These are phyloP conservation scores for Kodamaea laetipori DNA, from an alignment of 805 yeast genomes.

Conservation along the genomic window DNA sequence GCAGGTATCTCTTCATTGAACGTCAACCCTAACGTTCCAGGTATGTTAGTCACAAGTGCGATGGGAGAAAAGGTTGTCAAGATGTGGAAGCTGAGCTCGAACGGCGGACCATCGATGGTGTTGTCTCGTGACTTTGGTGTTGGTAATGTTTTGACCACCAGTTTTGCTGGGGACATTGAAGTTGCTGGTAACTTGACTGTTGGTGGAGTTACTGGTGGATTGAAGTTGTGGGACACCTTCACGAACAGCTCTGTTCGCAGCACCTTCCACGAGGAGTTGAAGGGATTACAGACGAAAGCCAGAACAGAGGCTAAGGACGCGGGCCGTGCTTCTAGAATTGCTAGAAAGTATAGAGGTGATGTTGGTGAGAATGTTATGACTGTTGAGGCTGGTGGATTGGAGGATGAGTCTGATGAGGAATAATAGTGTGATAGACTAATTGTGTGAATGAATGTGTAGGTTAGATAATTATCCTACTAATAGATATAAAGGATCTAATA, in stretches of 20 bases:
- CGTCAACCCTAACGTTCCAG: constrained; percentile 65
- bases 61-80: constrained; percentile 87
- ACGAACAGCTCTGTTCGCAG: constrained; percentile 77
- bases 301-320: constrained; percentile 53
- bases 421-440: constrained; percentile 25
- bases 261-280: constrained; percentile 62
- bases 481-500: no score
- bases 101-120: constrained; percentile 76
- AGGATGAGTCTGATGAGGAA: constrained; percentile 55
- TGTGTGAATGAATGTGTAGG: no score
- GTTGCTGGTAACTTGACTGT: constrained; percentile 80
- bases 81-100: constrained; percentile 67
- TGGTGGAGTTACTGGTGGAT: constrained; percentile 83
- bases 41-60: constrained; percentile 82
- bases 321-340: constrained; percentile 71
- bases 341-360: constrained; percentile 63
- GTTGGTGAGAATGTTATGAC: constrained; percentile 58
- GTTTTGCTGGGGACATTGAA: constrained; percentile 86
- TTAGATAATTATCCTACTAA: no score
- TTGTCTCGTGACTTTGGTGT: constrained; percentile 89
- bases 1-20: constrained; percentile 85
- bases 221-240: constrained; percentile 92
- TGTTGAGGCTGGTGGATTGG: constrained; percentile 59
- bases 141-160: constrained; percentile 82
- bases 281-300: constrained; percentile 55